Conservation (phyloP, 495 filamentous ascomycete species). For the Talaromyces ruber region DNA sequence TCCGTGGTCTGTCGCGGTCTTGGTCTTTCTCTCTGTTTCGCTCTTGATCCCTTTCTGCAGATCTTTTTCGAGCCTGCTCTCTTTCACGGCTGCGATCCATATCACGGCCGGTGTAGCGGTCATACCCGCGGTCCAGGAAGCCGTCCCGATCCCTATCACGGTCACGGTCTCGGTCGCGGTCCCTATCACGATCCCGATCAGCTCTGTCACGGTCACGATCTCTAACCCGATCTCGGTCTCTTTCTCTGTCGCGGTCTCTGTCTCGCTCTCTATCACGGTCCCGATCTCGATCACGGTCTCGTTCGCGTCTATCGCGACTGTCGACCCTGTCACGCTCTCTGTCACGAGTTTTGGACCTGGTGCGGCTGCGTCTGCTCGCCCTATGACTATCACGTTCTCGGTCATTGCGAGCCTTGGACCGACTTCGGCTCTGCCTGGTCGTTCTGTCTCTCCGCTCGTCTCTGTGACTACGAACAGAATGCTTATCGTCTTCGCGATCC, state of each 20-base stretch:
- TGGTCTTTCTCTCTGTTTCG: conserved; percentile 6
- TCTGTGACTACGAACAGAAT: conserved; percentile 1
- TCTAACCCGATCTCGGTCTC: conserved; percentile 11
- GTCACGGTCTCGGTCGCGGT: conserved; percentile 20
- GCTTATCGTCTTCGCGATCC: conserved; percentile 18
- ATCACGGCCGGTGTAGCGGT: conserved; percentile 4
- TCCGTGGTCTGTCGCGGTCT: conserved; percentile 9
- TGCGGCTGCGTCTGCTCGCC: conserved; percentile 29
- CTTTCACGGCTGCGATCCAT: conserved; percentile 5
- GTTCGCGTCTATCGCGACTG: conserved; percentile 12
- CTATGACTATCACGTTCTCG: conserved; percentile 19
- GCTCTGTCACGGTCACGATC: conserved; percentile 21
- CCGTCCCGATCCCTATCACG: conserved; percentile 11
- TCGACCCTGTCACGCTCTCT: conserved; percentile 14
- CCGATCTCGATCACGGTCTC: conserved; percentile 25
- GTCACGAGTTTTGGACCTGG: conserved; percentile 26
- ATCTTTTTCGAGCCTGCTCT: conserved; percentile 4
- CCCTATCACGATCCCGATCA: conserved; percentile 12
- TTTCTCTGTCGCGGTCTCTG: conserved; percentile 9
- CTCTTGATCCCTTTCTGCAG: conserved; percentile 8
- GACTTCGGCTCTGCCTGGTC: background rate
- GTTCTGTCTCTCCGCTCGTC: conserved; percentile 1
- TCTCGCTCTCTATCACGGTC: conserved; percentile 17
- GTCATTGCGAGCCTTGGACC: background rate
- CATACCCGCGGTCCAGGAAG: conserved; percentile 4